A percentile compares a stretch with the other conserved stretches of the same genome.
phyloP scores from a whole-genome alignment of 1,284 basidiomycete genomes.

The Marasmius tenuissimus region DNA sequence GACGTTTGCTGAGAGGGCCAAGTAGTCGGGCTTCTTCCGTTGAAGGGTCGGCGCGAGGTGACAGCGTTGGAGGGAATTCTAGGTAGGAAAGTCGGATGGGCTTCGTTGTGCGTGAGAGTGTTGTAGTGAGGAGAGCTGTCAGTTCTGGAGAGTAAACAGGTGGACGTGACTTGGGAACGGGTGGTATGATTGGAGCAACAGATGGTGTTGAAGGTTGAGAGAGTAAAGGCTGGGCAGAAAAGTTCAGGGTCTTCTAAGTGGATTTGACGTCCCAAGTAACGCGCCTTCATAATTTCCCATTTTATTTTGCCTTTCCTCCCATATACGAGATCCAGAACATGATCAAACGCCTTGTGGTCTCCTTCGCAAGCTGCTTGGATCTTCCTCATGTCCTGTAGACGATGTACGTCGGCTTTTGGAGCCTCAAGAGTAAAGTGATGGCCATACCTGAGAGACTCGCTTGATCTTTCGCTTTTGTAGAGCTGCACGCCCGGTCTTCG shows the following conservation, averaged over 20 bases:
- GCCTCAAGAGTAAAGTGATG: not conserved
- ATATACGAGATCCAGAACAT: constrained; percentile 76
- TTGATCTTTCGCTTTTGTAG: constrained; percentile 44
- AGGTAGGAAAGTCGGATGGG: constrained; percentile 39
- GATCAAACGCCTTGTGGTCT: constrained; percentile 49
- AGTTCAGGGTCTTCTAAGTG: constrained; percentile 10
- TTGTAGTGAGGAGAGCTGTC: constrained; percentile 56
- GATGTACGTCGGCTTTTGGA: not conserved
- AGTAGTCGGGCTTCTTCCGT: constrained; percentile 61
- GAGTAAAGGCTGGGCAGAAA: constrained; percentile 48
- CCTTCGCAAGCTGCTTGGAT: constrained; percentile 61
- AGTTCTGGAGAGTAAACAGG: constrained; percentile 66
- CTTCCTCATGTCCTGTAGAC: constrained; percentile 51
- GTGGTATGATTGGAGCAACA: constrained; percentile 49
- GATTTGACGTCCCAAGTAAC: constrained; percentile 15
- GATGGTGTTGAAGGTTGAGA: constrained; percentile 38
- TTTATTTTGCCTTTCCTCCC: constrained; percentile 71
- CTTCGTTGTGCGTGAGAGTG: constrained; percentile 46
- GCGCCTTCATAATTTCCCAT: constrained; percentile 64
- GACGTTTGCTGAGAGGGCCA: constrained; percentile 67
- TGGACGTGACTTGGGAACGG: constrained; percentile 53
- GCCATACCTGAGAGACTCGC: constrained; percentile 48
- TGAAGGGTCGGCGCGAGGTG: constrained; percentile 51
- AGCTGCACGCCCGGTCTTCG: constrained; percentile 23
- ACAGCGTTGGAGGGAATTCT: constrained; percentile 52